Evolutionary conservation across 1,139 yeast species (phyloP).

Genomic region (Pichia norvegensis): DNA sequence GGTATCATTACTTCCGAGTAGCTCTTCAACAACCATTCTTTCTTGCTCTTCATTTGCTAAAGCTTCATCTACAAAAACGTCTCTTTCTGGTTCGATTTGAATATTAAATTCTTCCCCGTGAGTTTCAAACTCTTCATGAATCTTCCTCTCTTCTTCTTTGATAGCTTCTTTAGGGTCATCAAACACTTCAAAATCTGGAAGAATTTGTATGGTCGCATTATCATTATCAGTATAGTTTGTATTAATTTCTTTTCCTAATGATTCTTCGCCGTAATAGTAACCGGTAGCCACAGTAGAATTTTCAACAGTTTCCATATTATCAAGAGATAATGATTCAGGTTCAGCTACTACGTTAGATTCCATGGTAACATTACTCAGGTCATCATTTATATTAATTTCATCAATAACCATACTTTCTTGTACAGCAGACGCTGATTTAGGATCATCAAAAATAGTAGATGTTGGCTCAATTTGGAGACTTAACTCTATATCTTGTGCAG

Average conservation of each 20-base stretch:
- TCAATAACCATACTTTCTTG: not conserved
- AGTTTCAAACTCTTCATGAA: not conserved
- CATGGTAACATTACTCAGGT: not conserved
- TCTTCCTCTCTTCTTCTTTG: not conserved
- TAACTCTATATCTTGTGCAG: not conserved
- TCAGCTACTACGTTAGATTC: too few relatives aligned
- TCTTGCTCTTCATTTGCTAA: constrained; percentile 2
- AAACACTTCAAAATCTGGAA: not conserved
- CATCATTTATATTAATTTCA: too few relatives aligned
- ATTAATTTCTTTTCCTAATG: too few relatives aligned
- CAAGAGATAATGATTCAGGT: too few relatives aligned
- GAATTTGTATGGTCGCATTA: not conserved
- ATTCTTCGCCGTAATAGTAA: not conserved
- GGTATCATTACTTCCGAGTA: too few relatives aligned
- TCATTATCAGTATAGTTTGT: too few relatives aligned
- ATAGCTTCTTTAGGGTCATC: constrained; percentile 6
- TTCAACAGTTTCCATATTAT: too few relatives aligned
- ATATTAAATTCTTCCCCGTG: not conserved
- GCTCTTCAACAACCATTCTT: not conserved
- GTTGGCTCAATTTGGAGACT: constrained; percentile 7
- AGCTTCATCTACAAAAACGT: not conserved
- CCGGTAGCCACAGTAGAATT: not conserved
- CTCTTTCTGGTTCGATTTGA: not conserved
- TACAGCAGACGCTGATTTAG: not conserved
- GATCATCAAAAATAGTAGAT: not conserved